Conservation (phyloP, 768 basidiomycete genomes). For the Rhodotorula paludigena region DNA sequence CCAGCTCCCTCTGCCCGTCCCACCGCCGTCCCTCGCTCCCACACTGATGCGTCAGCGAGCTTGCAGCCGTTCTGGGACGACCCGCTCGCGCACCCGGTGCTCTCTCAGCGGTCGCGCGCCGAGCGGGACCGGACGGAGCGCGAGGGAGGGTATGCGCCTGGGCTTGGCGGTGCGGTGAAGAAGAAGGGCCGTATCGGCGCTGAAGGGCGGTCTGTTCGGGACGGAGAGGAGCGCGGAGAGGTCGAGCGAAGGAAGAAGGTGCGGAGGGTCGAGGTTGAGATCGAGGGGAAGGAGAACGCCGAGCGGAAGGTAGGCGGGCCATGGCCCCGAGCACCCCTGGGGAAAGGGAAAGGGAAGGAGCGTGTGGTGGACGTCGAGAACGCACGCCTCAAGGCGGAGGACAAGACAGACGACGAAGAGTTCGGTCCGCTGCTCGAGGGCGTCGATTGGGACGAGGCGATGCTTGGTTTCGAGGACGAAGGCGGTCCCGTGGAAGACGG, state of each 20-base stretch:
- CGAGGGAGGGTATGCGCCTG: not conserved
- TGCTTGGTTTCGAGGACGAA: slow-evolving; percentile 39
- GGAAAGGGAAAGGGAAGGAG: slow-evolving; percentile 33
- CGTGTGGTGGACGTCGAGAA: not conserved
- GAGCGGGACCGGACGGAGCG: not conserved
- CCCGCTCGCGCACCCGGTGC: not conserved
- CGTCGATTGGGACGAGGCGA: slow-evolving; percentile 66
- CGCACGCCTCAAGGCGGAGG: not conserved
- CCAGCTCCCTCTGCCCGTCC: too few species aligned
- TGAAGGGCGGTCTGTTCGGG: not conserved
- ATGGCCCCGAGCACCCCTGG: too few species aligned
- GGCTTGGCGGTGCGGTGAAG: not conserved
- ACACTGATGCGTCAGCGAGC: not conserved
- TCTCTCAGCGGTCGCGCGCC: not conserved
- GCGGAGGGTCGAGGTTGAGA: slow-evolving; percentile 2
- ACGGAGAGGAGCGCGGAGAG: not conserved
- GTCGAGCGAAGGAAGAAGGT: not conserved
- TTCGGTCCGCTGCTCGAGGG: slow-evolving; percentile 58
- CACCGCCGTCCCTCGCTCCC: not conserved
- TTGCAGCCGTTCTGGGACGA: slow-evolving; percentile 9
- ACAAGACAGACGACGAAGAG: slow-evolving; percentile 45
- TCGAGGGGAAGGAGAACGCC: slow-evolving; percentile 9
- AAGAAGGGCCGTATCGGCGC: not conserved
- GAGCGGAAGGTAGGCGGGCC: not conserved
- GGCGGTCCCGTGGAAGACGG: slow-evolving; percentile 42